Evolutionary conservation across 805 yeast genomes (phyloP), one percentile per base, ranked within the genome.

Genomic region (Cyberlindnera maritima): DNA sequence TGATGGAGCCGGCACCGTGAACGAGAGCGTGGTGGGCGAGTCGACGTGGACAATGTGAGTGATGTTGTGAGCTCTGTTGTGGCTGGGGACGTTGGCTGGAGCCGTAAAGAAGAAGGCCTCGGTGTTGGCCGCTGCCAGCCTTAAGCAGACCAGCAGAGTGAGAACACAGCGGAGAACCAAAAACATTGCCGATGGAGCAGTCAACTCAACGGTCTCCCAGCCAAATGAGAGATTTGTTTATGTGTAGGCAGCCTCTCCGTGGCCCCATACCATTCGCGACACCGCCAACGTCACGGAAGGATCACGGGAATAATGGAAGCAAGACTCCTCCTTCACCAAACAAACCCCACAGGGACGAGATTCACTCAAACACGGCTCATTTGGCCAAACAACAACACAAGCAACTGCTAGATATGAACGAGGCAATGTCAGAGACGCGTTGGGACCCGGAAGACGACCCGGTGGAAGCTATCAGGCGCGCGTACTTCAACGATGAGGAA

Each of bases 61-160:
- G 10, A n/a, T 29, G 8, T 14, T 13, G 4, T 41, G 36, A 29
- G 29, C 42, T 35, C 26, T 31, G 41, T 42, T 36, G 32, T 41
- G 44, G 8, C 15, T 25, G 12, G 34, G 19, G 26, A 23, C 33
- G 25, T 34, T 18, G 6, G 14, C 12, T 4, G 50, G 47, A 4
- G 38, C 40, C 21, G 41, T 36, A 47, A 49, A 54, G 33, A 39
- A 56, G 36, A 56, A 53, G 0, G 60, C 58, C 31, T 57, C 61
- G 1, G 61, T 55, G 32, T 57, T 57, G 2, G 57, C 61, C 12
- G 20, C 4, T 15, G 12, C 19, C 19, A 32, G 20, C 6, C 20
- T 10, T 10, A 19, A 10, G n/a, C 5, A 28, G 31, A 28, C 13
- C 31, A 28, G 14, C 31, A 28, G 9, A 21, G 25, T 9, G 5